Evolutionary conservation across 441 rosid genomes (phyloP).

Genomic region (Geranium incanum): DNA sequence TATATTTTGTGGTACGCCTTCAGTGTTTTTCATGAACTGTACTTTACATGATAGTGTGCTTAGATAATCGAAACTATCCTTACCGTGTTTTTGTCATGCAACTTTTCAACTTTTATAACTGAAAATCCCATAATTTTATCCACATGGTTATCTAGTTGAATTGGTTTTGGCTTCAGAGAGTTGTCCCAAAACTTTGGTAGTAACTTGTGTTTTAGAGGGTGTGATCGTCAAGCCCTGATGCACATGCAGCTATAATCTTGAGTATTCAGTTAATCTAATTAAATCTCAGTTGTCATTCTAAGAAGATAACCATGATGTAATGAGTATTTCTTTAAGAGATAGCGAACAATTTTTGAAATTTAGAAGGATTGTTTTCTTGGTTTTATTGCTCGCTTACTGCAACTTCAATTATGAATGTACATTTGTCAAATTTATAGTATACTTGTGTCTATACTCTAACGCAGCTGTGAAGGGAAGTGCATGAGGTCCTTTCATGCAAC

Average conservation of each 20-base stretch:
- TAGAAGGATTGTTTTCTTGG: not conserved
- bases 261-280: not conserved
- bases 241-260: not conserved
- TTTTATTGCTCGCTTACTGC: not conserved
- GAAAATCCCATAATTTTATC: not conserved
- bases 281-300: not conserved
- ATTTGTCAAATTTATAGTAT: conserved; percentile 14
- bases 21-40: not conserved
- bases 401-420: not conserved
- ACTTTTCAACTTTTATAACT: not conserved
- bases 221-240: not conserved
- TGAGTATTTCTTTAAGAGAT: not conserved
- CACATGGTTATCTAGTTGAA: not conserved
- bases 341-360: not conserved
- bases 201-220: not conserved
- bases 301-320: not conserved
- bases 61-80: not conserved
- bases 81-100: not conserved
- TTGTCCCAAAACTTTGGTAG: not conserved
- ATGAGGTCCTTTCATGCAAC: conserved; percentile 87
- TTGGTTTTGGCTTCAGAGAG: not conserved
- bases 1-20: not conserved
- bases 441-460: conserved; percentile 26
- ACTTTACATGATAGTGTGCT: not conserved
- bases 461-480: conserved; percentile 90